Percentiles rank a stretch among this genome's conserved stretches.
These are phyloP conservation scores for Umbelopsis ramanniana DNA, from an alignment of 192 early-diverging fungal species.

Conservation along the genomic window DNA sequence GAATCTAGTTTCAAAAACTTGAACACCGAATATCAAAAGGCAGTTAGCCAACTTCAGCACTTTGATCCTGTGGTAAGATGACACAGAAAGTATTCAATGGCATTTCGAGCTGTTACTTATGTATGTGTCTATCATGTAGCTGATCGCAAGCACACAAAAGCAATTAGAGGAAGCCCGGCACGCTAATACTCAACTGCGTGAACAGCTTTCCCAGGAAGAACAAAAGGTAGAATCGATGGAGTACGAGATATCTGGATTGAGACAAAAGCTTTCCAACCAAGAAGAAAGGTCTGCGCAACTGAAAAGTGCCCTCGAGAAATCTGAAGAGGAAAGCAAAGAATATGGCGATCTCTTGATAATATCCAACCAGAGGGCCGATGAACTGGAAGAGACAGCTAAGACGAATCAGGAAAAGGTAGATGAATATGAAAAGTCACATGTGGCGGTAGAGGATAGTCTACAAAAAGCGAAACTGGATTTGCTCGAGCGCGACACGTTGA, in stretches of 20 bases:
- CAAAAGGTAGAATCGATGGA: constrained; percentile 12
- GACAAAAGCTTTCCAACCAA: neutral
- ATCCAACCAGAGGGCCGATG: constrained; percentile 5
- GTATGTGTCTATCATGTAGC: neutral
- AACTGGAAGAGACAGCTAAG: neutral
- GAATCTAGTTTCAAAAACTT: constrained; percentile 6
- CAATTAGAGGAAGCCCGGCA: neutral
- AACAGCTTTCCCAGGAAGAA: neutral
- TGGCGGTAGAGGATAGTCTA: neutral
- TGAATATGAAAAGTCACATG: neutral
- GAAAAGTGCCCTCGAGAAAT: neutral
- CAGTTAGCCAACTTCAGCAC: neutral
- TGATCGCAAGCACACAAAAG: constrained; percentile 10
- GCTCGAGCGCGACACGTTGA: neutral
- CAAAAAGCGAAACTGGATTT: neutral
- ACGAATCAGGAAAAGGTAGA: neutral
- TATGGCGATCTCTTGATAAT: neutral
- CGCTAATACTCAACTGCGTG: neutral
- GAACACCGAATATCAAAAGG: constrained; percentile 9
- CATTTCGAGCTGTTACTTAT: neutral
- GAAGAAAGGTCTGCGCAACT: neutral
- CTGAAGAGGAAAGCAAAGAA: constrained; percentile 14
- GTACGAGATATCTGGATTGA: constrained; percentile 1
- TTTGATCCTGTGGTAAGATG: constrained; percentile 7
- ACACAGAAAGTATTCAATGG: neutral